A percentile compares a stretch with the other conserved stretches of the same genome.
Evolutionary conservation across 345 rosid species (phyloP).

Genomic region (Boechera divaricarpa): DNA sequence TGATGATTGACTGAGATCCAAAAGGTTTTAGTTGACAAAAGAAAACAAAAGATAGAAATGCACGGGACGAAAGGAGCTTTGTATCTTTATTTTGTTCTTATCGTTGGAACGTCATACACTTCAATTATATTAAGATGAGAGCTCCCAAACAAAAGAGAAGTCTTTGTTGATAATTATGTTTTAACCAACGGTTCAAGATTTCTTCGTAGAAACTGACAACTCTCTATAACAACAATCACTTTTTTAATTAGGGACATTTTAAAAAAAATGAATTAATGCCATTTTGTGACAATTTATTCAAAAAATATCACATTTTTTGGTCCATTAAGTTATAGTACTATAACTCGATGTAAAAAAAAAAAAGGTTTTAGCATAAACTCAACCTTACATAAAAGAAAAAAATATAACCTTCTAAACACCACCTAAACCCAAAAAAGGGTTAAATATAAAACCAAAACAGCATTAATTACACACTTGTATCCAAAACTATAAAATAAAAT

Average conservation of each 20-base stretch:
- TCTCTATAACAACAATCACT: background rate
- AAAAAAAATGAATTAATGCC: background rate
- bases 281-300: background rate
- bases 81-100: constrained; percentile 18
- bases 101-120: constrained; percentile 12
- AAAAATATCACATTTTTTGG: background rate
- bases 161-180: constrained; percentile 21
- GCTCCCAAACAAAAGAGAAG: constrained; percentile 6
- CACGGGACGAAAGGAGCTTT: background rate
- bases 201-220: constrained; percentile 25
- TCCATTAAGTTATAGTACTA: background rate
- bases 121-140: constrained; percentile 21
- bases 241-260: background rate
- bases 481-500: background rate
- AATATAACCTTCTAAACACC: background rate
- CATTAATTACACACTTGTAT: background rate
- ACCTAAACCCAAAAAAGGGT: too few species aligned
- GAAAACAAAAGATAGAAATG: background rate
- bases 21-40: background rate
- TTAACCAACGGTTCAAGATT: constrained; percentile 5
- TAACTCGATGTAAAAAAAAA: background rate
- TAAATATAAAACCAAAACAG: background rate
- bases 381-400: background rate
- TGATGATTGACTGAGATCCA: background rate
- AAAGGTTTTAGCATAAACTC: background rate